Evolutionary conservation across 1,139 yeast species (phyloP), one percentile per base, ranked within the genome.

Genomic region (Yamadazyma blattariae): DNA sequence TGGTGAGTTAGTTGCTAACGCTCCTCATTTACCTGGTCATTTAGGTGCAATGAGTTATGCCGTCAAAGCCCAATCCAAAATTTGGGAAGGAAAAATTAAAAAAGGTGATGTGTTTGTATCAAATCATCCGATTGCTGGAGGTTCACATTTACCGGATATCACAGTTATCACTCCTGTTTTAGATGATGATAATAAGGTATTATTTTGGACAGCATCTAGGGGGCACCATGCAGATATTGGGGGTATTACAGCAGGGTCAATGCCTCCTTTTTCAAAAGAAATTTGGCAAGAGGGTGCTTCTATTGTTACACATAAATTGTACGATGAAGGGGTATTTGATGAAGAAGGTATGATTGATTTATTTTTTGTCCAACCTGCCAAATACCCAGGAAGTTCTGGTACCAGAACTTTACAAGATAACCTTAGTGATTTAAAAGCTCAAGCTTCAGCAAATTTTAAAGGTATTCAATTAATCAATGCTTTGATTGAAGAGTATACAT

Each of bases 11-110:
- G 87, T 83, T 23, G 92, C 94, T 5, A 84, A 84, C 59, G 94
- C 94, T 0, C 94, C 92, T 1, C 92, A 85, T 56, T 84, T 85
- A 34, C 95, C 95, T 0, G 89, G 84, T 25, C 95, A 85, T 52
- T 61, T 85, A 40, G 94, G 95, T 2, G 84, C 94, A 2, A 85
- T 85, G 95, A 81, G 89, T 0, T 79, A 84, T 32, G 86, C 88
- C 20, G 84, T 83, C 8, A 71, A 74, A 34, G 80, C 76, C 11
- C 90, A 83, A 53, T 74, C 74, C 27, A 66, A 76, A 30, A 40
- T 74, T 18, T 83, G 90, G 90, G 60, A 71, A 37, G 82, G 76
- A 11, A 62, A 74, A 30, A 54, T 77, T 40, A 60, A 72, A 34
- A 78, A 74, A 7, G 94, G 94, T 21, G 92, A 84, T 59, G 89